Evolutionary conservation across 1,284 basidiomycete genomes (phyloP).

Genomic region (Phylloporus sp.): DNA sequence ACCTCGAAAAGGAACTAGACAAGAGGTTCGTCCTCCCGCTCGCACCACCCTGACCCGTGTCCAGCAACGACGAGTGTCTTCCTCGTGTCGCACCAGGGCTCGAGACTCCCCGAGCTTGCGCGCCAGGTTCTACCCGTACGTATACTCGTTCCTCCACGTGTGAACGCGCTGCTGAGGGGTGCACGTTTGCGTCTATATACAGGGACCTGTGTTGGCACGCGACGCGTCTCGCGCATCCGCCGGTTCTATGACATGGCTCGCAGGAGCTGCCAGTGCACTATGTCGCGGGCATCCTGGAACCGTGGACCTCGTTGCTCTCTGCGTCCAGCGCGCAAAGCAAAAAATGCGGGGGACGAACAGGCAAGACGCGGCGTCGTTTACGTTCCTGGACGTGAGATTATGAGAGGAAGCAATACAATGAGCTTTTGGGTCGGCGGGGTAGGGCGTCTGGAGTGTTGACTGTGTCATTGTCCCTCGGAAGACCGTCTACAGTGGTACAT

Average conservation of each 20-base stretch:
- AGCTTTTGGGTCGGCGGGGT: constrained; percentile 44
- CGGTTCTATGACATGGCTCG: neutral
- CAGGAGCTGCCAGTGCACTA: neutral
- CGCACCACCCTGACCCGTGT: constrained; percentile 55
- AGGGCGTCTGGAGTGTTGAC: constrained; percentile 19
- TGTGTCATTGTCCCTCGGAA: constrained; percentile 26
- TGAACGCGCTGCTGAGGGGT: too few relatives aligned
- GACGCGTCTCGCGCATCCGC: constrained; percentile 65
- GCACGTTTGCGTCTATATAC: neutral
- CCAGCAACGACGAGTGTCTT: constrained; percentile 47
- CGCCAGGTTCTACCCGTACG: constrained; percentile 65
- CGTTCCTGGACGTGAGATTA: constrained; percentile 79
- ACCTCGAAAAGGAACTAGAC: constrained; percentile 37
- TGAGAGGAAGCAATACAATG: constrained; percentile 64
- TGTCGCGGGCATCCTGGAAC: neutral
- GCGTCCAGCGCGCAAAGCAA: constrained; percentile 23
- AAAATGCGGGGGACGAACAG: constrained; percentile 18
- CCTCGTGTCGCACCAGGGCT: constrained; percentile 36
- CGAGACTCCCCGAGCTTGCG: constrained; percentile 62
- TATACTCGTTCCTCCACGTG: too few relatives aligned
- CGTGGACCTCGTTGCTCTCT: constrained; percentile 20
- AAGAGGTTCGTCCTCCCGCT: constrained; percentile 56
- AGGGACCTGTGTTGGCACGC: constrained; percentile 56
- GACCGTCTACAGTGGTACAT: constrained; percentile 30
- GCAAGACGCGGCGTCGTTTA: constrained; percentile 9